A percentile compares a stretch with the other conserved stretches of the same genome.
Evolutionary conservation across 108 stramenopile species (phyloP).

Genomic region (Aurantiochytrium sp.): DNA sequence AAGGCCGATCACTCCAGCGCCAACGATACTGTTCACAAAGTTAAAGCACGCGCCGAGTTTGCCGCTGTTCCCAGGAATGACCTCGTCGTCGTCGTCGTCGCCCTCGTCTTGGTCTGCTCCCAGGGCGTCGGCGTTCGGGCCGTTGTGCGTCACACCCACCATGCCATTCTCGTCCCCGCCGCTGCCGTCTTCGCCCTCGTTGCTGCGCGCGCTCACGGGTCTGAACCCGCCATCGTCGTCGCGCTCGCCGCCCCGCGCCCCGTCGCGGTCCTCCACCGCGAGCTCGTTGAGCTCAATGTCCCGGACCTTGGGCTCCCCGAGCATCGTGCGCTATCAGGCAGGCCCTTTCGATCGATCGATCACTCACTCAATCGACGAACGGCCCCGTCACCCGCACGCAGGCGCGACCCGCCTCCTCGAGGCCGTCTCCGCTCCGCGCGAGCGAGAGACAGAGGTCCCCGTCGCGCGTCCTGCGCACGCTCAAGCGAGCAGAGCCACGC

Average conservation of each 20-base stretch:
- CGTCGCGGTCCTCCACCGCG: not conserved
- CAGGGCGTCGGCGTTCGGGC: not conserved
- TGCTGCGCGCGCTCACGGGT: too few species aligned
- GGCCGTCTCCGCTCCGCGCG: too few species aligned
- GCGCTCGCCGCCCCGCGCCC: not conserved
- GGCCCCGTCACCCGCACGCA: too few species aligned
- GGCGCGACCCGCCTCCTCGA: too few species aligned
- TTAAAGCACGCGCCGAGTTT: slow-evolving; percentile 25
- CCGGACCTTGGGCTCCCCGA: not conserved
- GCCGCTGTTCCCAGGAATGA: not conserved
- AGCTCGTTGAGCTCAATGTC: not conserved
- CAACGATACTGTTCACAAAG: slow-evolving; percentile 48
- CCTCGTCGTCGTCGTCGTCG: not conserved
- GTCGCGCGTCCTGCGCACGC: too few species aligned
- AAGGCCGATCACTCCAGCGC: slow-evolving; percentile 49
- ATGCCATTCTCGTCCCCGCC: not conserved
- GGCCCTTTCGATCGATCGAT: too few species aligned
- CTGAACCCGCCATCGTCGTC: not conserved
- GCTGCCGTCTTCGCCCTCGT: too few species aligned
- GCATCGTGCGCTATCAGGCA: not conserved
- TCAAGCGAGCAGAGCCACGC: too few species aligned
- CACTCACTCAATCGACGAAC: too few species aligned
- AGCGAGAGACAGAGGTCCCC: too few species aligned
- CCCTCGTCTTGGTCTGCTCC: not conserved
- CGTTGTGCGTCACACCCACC: not conserved